Percentiles rank a stretch among this genome's conserved stretches.
phyloP scores from a whole-genome alignment of 192 early-diverging fungal species.

The Linnemannia zychae region DNA sequence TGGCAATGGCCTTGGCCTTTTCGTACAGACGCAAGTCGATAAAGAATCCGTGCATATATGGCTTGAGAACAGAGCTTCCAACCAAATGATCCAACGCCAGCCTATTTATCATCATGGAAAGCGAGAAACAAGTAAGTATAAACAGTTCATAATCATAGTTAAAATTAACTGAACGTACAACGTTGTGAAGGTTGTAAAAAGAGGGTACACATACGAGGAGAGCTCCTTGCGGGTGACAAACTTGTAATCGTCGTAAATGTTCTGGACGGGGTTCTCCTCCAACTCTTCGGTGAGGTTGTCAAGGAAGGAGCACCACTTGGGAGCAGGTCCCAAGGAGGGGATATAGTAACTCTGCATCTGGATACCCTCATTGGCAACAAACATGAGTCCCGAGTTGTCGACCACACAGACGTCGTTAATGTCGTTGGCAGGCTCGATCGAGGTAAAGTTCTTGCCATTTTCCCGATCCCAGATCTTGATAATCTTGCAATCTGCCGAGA shows the following conservation, averaged over 20 bases:
- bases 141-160: not conserved
- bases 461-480: constrained; percentile 95
- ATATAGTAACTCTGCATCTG: constrained; percentile 95
- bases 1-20: constrained; percentile 94
- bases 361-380: constrained; percentile 93
- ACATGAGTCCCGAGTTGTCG: constrained; percentile 85
- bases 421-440: constrained; percentile 90
- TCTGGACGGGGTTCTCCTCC: constrained; percentile 90
- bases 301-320: constrained; percentile 92
- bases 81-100: constrained; percentile 93
- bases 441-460: constrained; percentile 88
- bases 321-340: constrained; percentile 93
- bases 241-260: constrained; percentile 98
- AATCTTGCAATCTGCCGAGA: constrained; percentile 91
- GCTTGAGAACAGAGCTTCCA: constrained; percentile 92
- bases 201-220: constrained; percentile 51
- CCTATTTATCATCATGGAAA: constrained; percentile 33
- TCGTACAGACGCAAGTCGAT: constrained; percentile 96
- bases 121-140: not conserved
- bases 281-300: constrained; percentile 96
- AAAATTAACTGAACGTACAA: not conserved
- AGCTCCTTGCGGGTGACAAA: constrained; percentile 96
- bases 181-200: not conserved
- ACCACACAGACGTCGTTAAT: constrained; percentile 95
- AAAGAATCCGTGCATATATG: constrained; percentile 99